Evolutionary conservation across 1,139 yeast genomes (phyloP).

Genomic region (Pichia sp.): DNA sequence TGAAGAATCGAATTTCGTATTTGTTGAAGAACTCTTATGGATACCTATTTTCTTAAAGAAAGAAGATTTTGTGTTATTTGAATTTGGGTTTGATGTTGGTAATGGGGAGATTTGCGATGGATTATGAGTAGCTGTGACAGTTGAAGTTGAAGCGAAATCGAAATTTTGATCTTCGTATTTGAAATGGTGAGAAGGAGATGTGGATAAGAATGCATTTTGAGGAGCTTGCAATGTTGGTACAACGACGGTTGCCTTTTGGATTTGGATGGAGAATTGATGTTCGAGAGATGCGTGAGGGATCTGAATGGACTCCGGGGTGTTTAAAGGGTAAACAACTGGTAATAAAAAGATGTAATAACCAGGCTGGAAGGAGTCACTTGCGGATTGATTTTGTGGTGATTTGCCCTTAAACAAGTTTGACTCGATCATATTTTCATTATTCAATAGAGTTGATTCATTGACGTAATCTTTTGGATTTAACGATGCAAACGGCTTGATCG

Average conservation of each 20-base stretch:
- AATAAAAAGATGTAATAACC: slow-evolving; percentile 81
- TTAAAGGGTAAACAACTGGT: slow-evolving; percentile 68
- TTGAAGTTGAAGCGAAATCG: neutral
- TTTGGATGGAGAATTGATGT: slow-evolving; percentile 35
- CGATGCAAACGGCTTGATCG: slow-evolving; percentile 23
- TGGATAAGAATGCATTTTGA: slow-evolving; percentile 30
- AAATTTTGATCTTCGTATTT: slow-evolving; percentile 21
- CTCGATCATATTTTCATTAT: slow-evolving; percentile 15
- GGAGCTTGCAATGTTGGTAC: slow-evolving; percentile 31
- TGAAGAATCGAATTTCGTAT: slow-evolving; percentile 1
- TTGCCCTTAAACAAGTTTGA: slow-evolving; percentile 15
- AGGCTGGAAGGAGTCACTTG: slow-evolving; percentile 41
- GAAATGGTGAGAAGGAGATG: slow-evolving; percentile 31
- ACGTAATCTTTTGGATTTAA: slow-evolving; percentile 25
- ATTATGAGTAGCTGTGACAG: neutral
- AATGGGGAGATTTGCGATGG: neutral
- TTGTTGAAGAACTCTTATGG: slow-evolving; percentile 14
- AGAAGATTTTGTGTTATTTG: no score
- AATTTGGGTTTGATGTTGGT: neutral
- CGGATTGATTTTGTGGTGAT: slow-evolving; percentile 8
- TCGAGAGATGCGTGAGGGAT: slow-evolving; percentile 52
- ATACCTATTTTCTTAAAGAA: slow-evolving; percentile 27
- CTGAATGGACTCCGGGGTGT: slow-evolving; percentile 66
- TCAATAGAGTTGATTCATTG: slow-evolving; percentile 21
- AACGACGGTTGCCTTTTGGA: slow-evolving; percentile 26